Evolutionary conservation across 2,329 filamentous ascomycete genomes (phyloP), one percentile per base, ranked within the genome.

Genomic region (Claviceps pusilla): DNA sequence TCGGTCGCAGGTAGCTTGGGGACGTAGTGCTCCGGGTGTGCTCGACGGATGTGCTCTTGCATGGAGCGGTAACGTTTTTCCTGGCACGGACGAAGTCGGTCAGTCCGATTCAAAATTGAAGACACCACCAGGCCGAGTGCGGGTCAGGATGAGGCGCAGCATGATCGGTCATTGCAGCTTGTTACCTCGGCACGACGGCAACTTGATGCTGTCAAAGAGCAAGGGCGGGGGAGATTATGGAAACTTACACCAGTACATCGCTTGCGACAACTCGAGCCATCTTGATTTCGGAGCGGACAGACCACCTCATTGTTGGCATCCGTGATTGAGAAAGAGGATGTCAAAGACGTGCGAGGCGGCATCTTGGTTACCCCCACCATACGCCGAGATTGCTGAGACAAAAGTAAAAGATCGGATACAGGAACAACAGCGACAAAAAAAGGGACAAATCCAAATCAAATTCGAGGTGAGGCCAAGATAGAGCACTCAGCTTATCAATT

Each of bases 41-140:
- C 91, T 70, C 93, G 85, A 64, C 93, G 88, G 65, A 98, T 97
- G 68, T 98, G 93, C 79, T 98, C 93, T 73, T 97, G 93, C 89
- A 98, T 97, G 59, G 91, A 97, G 70, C 93, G 89, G 74, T 90
- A 98, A 62, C 88, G 82, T 73, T 95, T 95, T 75, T 94, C 89
- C 89, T 94, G 71, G 57, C 12, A 24, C 37, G 47, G 12, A 14
- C n/a, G 9, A 50, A 31, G 4, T 41, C 6, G 24, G 52, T 46
- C 48, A 54, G 52, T 46, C 42, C 45, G 52, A 39, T n/a, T 50
- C 41, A 24, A 24, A 29, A 19, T 31, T 14, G 9, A 29, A 35
- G 35, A n/a, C n/a, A 29, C 3, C n/a, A 29, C 3, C 16, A 48
- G 51, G 24, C 16, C 11, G 28, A 24, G 43, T 31, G 43, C 10